Evolutionary conservation across 768 basidiomycete species (phyloP).

Genomic region (Cystofilobasidium capitatum): DNA sequence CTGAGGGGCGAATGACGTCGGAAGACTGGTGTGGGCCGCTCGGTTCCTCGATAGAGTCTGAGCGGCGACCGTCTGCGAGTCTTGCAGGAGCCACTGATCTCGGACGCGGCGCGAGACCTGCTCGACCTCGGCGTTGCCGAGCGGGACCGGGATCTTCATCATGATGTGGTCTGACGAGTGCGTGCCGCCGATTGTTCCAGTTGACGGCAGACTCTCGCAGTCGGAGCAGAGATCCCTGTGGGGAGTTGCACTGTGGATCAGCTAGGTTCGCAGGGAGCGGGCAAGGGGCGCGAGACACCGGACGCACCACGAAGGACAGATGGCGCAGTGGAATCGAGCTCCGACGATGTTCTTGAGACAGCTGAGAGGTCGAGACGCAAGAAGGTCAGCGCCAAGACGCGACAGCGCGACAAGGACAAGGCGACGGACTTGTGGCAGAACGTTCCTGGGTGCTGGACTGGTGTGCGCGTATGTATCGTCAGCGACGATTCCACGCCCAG

Average conservation of each 20-base stretch:
- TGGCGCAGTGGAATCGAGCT: conserved; percentile 83
- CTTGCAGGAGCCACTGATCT: conserved; percentile 64
- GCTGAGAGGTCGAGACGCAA: conserved; percentile 42
- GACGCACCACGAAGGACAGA: conserved; percentile 76
- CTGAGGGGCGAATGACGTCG: conserved; percentile 7
- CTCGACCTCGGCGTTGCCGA: conserved; percentile 63
- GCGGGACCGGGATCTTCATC: conserved; percentile 87
- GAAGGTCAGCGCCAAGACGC: background rate
- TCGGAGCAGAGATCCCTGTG: conserved; percentile 39
- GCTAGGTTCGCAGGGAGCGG: conserved; percentile 68
- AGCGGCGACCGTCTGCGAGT: conserved; percentile 52
- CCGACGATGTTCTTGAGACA: conserved; percentile 84
- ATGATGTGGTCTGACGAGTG: conserved; percentile 57
- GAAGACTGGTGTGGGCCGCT: background rate
- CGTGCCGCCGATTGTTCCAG: conserved; percentile 13
- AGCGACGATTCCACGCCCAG: too few species aligned
- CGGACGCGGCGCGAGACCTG: conserved; percentile 65
- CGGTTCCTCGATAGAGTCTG: background rate
- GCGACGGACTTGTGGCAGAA: conserved; percentile 70
- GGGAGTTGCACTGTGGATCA: background rate
- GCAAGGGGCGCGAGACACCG: conserved; percentile 62
- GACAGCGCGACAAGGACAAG: background rate
- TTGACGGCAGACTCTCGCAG: conserved; percentile 33
- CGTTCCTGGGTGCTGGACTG: conserved; percentile 66
- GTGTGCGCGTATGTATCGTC: conserved; percentile 39